Evolutionary conservation across 2,329 filamentous ascomycete genomes (phyloP).

Genomic region (Leptodontidium sp.): DNA sequence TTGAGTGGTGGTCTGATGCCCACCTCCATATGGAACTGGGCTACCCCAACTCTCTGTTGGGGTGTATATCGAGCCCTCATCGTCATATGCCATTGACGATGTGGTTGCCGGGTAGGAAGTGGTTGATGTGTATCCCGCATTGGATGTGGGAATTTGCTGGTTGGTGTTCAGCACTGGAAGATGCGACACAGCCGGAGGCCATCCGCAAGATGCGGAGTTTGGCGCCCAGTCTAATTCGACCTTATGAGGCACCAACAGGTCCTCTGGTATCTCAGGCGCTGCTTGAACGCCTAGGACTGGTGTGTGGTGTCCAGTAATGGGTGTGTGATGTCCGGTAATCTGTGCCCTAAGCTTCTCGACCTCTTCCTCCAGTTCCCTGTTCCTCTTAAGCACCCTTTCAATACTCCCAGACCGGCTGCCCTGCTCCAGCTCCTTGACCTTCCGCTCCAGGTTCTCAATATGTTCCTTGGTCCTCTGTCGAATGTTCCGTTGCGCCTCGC

Average conservation of each 20-base stretch:
- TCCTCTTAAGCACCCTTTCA: constrained; percentile 49
- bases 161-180: constrained; percentile 22
- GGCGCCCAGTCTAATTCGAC: constrained; percentile 39
- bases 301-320: constrained; percentile 26
- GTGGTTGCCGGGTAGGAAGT: constrained; percentile 30
- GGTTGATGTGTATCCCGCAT: constrained; percentile 29
- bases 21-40: constrained; percentile 36
- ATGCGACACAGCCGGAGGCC: constrained; percentile 27
- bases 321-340: constrained; percentile 31
- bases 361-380: constrained; percentile 44
- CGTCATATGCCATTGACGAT: constrained; percentile 31
- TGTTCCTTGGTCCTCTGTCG: constrained; percentile 85
- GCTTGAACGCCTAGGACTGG: constrained; percentile 8
- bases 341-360: constrained; percentile 42
- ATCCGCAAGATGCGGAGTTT: constrained; percentile 28
- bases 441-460: constrained; percentile 58
- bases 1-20: constrained; percentile 29
- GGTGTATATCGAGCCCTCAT: constrained; percentile 36
- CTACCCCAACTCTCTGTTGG: constrained; percentile 40
- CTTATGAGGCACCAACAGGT: constrained; percentile 39
- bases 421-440: constrained; percentile 45
- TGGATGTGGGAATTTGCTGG: constrained; percentile 27
- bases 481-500: constrained; percentile 89
- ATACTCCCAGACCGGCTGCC: constrained; percentile 50
- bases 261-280: constrained; percentile 36